Evolutionary conservation across 352 stramenopile species (phyloP).

Genomic region (Globisporangium apiculatum): DNA sequence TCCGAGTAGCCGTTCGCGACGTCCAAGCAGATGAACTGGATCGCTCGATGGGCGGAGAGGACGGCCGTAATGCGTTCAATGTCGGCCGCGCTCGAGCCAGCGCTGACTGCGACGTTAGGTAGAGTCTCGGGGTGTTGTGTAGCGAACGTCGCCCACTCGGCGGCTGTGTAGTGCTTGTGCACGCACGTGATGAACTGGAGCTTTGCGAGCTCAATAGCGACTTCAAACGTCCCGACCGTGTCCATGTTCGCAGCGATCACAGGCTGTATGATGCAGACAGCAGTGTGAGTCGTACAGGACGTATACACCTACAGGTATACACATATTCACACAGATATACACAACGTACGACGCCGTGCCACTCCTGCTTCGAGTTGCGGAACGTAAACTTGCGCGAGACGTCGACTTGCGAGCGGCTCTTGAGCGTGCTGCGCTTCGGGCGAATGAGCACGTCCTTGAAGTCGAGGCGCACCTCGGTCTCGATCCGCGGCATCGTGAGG

Average conservation of each 20-base stretch:
- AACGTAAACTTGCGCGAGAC: constrained; percentile 66
- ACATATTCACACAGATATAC: not conserved
- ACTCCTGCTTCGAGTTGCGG: constrained; percentile 72
- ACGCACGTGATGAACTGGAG: constrained; percentile 86
- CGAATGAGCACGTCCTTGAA: constrained; percentile 93
- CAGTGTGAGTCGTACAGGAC: too few species aligned
- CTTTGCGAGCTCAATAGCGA: constrained; percentile 70
- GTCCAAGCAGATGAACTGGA: constrained; percentile 87
- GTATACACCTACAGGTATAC: constrained; percentile 10
- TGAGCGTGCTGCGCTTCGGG: constrained; percentile 89
- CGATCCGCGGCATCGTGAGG: constrained; percentile 76
- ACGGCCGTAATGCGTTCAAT: constrained; percentile 63
- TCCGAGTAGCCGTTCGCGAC: constrained; percentile 89
- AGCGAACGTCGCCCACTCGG: constrained; percentile 60
- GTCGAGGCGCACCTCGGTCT: constrained; percentile 88
- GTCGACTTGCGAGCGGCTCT: constrained; percentile 80
- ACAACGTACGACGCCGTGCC: constrained; percentile 52
- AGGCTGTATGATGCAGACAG: constrained; percentile 14
- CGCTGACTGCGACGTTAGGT: constrained; percentile 68
- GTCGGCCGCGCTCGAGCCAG: constrained; percentile 65
- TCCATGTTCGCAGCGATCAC: constrained; percentile 92
- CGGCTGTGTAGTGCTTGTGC: constrained; percentile 87
- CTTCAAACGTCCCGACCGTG: constrained; percentile 89
- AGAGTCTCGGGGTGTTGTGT: constrained; percentile 43
- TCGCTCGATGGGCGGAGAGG: constrained; percentile 43